Evolutionary conservation across 306 rosid species (phyloP).

Genomic region (Fragaria nilgerrensis): DNA sequence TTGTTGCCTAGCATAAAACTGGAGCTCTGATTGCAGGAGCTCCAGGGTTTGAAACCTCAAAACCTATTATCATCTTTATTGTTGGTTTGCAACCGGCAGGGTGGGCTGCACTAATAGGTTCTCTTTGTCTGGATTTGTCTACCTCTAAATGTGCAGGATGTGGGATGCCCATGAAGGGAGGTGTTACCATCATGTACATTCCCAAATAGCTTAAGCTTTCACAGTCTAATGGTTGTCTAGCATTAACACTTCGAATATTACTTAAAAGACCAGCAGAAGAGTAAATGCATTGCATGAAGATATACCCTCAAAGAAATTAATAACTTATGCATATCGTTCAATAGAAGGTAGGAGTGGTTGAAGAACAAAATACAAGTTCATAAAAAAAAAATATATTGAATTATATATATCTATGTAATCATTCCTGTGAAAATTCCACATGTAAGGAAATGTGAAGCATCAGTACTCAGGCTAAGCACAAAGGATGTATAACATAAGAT

Average conservation of each 20-base stretch:
- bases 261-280: not conserved
- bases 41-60: not conserved
- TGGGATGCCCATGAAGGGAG: not conserved
- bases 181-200: not conserved
- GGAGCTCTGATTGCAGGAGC: not conserved
- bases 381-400: too few relatives aligned
- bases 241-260: not conserved
- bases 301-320: not conserved
- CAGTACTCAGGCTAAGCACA: not conserved
- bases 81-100: not conserved
- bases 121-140: not conserved
- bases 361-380: not conserved
- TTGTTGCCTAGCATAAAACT: not conserved
- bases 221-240: not conserved
- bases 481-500: not conserved
- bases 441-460: not conserved
- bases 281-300: not conserved
- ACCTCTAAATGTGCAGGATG: not conserved
- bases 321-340: not conserved
- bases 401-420: not conserved
- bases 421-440: not conserved
- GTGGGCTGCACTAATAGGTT: not conserved
- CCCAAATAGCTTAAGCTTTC: not conserved
- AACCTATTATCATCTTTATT: not conserved
- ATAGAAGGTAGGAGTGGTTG: not conserved